Base-by-base conservation (phyloP, 2,329 filamentous ascomycete species). In the Fusarium newnesense region DNA sequence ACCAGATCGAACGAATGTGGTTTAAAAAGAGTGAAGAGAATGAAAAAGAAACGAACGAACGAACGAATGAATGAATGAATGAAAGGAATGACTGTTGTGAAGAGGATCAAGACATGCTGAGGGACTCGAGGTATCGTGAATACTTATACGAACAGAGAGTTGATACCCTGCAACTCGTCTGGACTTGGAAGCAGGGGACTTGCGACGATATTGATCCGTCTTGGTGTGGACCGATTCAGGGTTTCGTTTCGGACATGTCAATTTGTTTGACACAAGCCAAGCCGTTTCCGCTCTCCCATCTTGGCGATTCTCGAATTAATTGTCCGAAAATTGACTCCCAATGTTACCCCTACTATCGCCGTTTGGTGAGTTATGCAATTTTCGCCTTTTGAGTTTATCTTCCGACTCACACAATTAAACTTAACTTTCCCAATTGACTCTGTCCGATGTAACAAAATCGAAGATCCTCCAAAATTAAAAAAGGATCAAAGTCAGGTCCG, bases 111-210 rank as follows among this genome's bases (percentile, higher is more conserved):
- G 49, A 28, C 56, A 60, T 69, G 26, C 21, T 69, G 28, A 62
- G 43, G 24, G 13, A 49, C 32, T 56, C 36, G 57, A 46, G 61
- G 58, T 59, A 46, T 63, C 32, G 44, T n/a, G 60, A 63, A 53
- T 74, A 65, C 53, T 74, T 74, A 74, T 74, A 74, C 9, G n/a
- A 18, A 43, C 7, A n/a, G 15, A 9, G 40, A 61, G 40, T 59
- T 59, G 37, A 60, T 30, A 58, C 68, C 30, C 12, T n/a, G 53
- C 60, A 16, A 47, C 44, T 73, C 37, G 49, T 60, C 52, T 72
- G 24, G 37, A 49, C 49, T 50, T 39, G n/a, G 28, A 34, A 46
- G 15, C 42, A 50, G 63, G 50, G 67, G 44, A 36, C 58, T 60
- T 71, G 57, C 53, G 68, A 64, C 39, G 39, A 57, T 56, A 57